phyloP scores from a whole-genome alignment of 768 basidiomycete species.

The Cubamyces lactineus region DNA sequence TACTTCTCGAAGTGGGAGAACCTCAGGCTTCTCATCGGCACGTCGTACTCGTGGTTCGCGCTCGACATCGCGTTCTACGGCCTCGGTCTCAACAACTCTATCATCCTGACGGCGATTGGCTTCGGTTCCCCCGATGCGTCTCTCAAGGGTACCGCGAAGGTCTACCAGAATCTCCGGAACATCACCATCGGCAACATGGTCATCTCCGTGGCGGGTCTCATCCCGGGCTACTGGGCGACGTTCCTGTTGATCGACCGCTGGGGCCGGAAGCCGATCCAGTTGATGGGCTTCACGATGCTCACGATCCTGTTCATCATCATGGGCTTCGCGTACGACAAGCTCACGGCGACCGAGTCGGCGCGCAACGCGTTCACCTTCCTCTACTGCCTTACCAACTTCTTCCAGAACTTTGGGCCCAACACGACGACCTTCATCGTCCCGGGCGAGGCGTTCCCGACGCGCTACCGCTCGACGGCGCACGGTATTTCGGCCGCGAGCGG shows the following conservation, averaged over 20 bases:
- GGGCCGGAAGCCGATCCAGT: slow-evolving; percentile 72
- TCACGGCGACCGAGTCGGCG: slow-evolving; percentile 45
- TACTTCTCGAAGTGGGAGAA: slow-evolving; percentile 79
- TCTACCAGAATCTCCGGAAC: slow-evolving; percentile 65
- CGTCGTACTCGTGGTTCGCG: slow-evolving; percentile 87
- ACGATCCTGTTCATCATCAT: slow-evolving; percentile 38
- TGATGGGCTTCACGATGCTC: slow-evolving; percentile 41
- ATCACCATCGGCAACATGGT: slow-evolving; percentile 77
- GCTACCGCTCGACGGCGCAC: slow-evolving; percentile 84
- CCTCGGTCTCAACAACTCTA: slow-evolving; percentile 80
- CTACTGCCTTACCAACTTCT: slow-evolving; percentile 87
- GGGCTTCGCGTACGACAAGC: slow-evolving; percentile 66
- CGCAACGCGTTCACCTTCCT: slow-evolving; percentile 75
- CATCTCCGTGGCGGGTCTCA: slow-evolving; percentile 74
- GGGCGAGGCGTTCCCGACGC: slow-evolving; percentile 85
- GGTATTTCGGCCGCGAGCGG: slow-evolving; percentile 85
- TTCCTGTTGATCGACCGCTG: slow-evolving; percentile 72
- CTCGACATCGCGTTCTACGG: slow-evolving; percentile 92
- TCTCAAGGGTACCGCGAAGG: slow-evolving; percentile 38
- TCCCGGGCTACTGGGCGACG: slow-evolving; percentile 77
- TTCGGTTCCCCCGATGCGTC: slow-evolving; percentile 54
- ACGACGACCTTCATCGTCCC: slow-evolving; percentile 81
- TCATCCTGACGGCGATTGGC: slow-evolving; percentile 75
- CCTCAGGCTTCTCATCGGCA: slow-evolving; percentile 72
- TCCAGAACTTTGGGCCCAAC: slow-evolving; percentile 89